A percentile compares a stretch with the other conserved stretches of the same genome.
Conservation (phyloP, 192 early-diverging fungal species). For the Rhizoclosmatium sp. region DNA sequence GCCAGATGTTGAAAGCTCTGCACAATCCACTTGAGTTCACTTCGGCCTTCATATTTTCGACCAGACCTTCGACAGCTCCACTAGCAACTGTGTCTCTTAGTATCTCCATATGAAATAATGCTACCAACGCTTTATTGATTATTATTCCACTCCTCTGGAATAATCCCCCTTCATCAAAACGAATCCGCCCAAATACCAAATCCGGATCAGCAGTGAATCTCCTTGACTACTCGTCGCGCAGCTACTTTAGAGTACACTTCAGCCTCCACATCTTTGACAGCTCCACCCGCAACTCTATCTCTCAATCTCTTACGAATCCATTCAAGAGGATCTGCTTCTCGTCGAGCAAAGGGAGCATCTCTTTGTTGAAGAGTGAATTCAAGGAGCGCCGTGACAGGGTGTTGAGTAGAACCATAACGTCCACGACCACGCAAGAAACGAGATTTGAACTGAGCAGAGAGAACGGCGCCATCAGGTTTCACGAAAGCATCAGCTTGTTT, state of each 20-base stretch:
- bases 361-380: conserved; percentile 59
- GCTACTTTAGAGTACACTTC: conserved; percentile 40
- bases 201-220: conserved; percentile 41
- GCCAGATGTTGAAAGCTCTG: too few species aligned
- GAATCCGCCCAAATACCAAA: too few species aligned
- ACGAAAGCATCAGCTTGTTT: conserved; percentile 56
- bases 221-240: conserved; percentile 36
- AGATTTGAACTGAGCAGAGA: conserved; percentile 39
- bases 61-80: too few species aligned
- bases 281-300: conserved; percentile 6
- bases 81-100: too few species aligned
- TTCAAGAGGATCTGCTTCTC: conserved; percentile 51
- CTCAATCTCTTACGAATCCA: conserved; percentile 50
- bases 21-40: too few species aligned
- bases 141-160: too few species aligned
- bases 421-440: conserved; percentile 54
- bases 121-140: too few species aligned
- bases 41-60: too few species aligned
- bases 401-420: conserved; percentile 59
- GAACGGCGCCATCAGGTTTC: conserved; percentile 43
- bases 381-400: conserved; percentile 42
- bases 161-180: too few species aligned
- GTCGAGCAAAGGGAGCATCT: conserved; percentile 39
- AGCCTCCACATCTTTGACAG: conserved; percentile 26
- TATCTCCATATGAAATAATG: too few species aligned